These are phyloP conservation scores for Zizania latifolia DNA, from an alignment of 176 grass and related monocot species.

Conservation along the genomic window DNA sequence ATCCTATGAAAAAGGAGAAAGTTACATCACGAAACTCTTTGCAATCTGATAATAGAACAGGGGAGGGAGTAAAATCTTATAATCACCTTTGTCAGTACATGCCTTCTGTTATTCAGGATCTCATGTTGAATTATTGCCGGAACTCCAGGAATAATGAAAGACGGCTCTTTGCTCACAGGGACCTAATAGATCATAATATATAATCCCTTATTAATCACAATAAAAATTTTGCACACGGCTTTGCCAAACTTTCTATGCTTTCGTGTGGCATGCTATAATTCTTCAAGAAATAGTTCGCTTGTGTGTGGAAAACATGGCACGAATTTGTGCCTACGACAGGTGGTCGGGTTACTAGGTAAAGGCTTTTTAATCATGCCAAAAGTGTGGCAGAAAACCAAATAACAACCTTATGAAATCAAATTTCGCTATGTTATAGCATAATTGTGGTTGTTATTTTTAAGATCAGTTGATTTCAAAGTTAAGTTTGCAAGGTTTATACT, in stretches of 20 bases:
- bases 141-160: constrained; percentile 63
- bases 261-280: not conserved
- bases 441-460: not conserved
- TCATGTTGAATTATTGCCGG: constrained; percentile 85
- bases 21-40: not conserved
- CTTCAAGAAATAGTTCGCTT: not conserved
- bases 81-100: constrained; percentile 94
- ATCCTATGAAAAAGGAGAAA: constrained; percentile 51
- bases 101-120: constrained; percentile 94
- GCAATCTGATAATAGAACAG: not conserved
- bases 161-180: constrained; percentile 84
- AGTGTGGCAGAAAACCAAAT: not conserved
- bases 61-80: not conserved
- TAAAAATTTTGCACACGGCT: not conserved
- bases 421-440: not conserved
- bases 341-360: not conserved
- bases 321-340: not conserved
- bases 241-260: not conserved
- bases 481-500: not conserved
- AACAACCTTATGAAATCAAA: not conserved
- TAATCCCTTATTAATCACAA: not conserved
- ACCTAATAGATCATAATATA: constrained; percentile 28
- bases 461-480: constrained; percentile 7
- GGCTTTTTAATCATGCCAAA: not conserved
- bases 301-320: not conserved